A percentile compares a stretch with the other conserved stretches of the same genome.
These are phyloP conservation scores for Whalleya microplaca DNA, from an alignment of 2,329 filamentous ascomycete genomes.

Conservation along the genomic window DNA sequence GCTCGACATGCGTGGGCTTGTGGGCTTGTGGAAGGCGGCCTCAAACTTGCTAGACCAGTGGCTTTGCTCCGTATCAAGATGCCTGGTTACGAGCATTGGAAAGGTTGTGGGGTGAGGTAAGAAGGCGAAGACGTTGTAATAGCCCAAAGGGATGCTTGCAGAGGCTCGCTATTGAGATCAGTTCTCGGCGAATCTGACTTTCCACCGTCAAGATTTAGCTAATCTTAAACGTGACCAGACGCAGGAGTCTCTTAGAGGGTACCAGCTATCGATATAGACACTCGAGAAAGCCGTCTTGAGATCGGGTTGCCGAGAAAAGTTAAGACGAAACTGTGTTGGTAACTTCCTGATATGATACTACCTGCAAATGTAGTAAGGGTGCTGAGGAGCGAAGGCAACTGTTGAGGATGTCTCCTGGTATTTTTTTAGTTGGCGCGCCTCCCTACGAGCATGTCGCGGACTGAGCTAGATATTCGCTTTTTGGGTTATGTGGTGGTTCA, in stretches of 20 bases:
- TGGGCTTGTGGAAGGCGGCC: slow-evolving; percentile 48
- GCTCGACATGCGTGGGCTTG: slow-evolving; percentile 61
- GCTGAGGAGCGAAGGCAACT: slow-evolving; percentile 10
- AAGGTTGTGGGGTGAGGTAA: slow-evolving; percentile 33
- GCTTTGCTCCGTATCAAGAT: slow-evolving; percentile 56
- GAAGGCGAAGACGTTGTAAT: slow-evolving; percentile 17
- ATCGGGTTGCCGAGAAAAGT: slow-evolving; percentile 8
- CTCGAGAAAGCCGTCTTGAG: slow-evolving; percentile 1
- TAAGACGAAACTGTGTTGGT: slow-evolving; percentile 8
- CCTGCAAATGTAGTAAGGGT: slow-evolving; percentile 8
- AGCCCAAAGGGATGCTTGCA: slow-evolving; percentile 20
- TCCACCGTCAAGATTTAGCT: slow-evolving; percentile 8
- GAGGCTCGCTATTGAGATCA: slow-evolving; percentile 10
- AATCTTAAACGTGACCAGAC: slow-evolving; percentile 7
- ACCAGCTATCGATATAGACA: slow-evolving; percentile 8
- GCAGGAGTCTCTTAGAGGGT: slow-evolving; percentile 3
- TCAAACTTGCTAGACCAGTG: slow-evolving; percentile 60
- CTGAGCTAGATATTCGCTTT: slow-evolving; percentile 6
- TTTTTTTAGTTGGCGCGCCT: slow-evolving; percentile 10
- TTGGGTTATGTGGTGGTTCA: slow-evolving; percentile 6
- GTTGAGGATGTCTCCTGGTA: slow-evolving; percentile 7
- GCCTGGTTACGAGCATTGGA: slow-evolving; percentile 62
- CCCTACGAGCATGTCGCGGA: slow-evolving; percentile 11
- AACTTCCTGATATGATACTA: slow-evolving; percentile 10
- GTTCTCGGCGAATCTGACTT: slow-evolving; percentile 7